phyloP scores from a whole-genome alignment of 352 stramenopile genomes.

The Globisporangium polare region DNA sequence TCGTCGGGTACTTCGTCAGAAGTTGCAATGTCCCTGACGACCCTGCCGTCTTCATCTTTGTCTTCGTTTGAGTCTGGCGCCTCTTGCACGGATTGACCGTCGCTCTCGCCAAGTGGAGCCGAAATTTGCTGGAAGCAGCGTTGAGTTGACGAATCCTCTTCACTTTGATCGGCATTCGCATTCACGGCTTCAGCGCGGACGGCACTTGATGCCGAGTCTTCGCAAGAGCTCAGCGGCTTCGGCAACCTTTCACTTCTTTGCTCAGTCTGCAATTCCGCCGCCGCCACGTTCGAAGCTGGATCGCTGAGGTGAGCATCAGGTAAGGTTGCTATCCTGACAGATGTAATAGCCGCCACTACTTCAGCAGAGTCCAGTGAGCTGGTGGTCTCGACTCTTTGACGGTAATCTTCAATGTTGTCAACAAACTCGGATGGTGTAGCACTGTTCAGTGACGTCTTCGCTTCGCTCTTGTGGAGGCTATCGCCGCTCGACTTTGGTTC shows the following conservation, averaged over 20 bases:
- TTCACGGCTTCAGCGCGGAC: background rate
- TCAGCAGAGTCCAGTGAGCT: background rate
- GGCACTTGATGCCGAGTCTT: background rate
- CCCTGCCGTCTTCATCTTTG: background rate
- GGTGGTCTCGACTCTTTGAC: background rate
- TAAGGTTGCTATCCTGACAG: background rate
- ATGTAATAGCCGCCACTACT: background rate
- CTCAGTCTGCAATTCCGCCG: background rate
- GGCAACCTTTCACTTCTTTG: background rate
- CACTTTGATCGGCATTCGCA: background rate
- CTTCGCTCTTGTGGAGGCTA: background rate
- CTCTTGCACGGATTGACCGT: background rate
- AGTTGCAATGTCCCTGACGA: background rate
- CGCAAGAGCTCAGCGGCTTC: background rate
- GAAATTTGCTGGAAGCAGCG: background rate
- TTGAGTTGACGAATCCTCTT: too few species aligned
- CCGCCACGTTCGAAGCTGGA: background rate
- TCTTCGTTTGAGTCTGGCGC: background rate
- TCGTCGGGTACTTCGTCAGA: background rate
- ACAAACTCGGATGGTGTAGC: background rate
- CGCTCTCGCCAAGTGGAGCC: background rate
- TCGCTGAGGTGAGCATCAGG: background rate
- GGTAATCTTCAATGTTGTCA: background rate
- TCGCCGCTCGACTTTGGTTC: background rate
- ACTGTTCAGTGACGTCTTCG: background rate